Evolutionary conservation across 768 basidiomycete species (phyloP).

Genomic region (Lactarius indigo): DNA sequence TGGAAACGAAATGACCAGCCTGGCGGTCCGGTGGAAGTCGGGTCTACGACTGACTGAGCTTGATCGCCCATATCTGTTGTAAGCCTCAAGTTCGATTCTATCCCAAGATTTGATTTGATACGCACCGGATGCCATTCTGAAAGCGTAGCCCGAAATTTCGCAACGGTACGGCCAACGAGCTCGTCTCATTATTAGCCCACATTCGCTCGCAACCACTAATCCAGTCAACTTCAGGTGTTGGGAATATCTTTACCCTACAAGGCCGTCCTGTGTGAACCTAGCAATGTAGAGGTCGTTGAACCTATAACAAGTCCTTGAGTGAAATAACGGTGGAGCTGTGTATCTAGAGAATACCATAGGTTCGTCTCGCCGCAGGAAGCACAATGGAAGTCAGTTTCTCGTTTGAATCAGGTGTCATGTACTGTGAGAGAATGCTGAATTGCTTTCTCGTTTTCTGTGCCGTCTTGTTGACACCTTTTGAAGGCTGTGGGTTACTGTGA

Average conservation of each 20-base stretch:
- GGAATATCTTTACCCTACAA: not conserved
- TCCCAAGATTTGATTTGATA: not conserved
- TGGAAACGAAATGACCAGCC: not conserved
- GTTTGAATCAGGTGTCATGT: not conserved
- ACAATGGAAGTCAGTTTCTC: not conserved
- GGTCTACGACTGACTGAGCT: not conserved
- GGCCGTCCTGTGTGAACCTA: not conserved
- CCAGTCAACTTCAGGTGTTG: not conserved
- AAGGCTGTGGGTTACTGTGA: not conserved
- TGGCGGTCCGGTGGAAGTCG: not conserved
- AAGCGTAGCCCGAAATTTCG: no score
- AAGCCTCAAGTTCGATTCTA: not conserved
- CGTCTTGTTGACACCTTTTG: no score
- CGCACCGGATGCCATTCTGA: not conserved
- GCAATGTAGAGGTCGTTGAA: not conserved
- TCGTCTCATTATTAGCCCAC: no score
- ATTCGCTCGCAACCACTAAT: not conserved
- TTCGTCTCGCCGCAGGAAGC: not conserved
- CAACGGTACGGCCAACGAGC: no score
- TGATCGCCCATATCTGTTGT: not conserved
- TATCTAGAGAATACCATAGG: not conserved
- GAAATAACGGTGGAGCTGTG: not conserved
- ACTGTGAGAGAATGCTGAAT: not conserved
- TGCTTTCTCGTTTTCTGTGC: no score
- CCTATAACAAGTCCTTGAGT: no score